Percentiles rank a stretch among this genome's conserved stretches.
Evolutionary conservation across 768 basidiomycete species (phyloP).

Genomic region (Sarcodon aspratus): DNA sequence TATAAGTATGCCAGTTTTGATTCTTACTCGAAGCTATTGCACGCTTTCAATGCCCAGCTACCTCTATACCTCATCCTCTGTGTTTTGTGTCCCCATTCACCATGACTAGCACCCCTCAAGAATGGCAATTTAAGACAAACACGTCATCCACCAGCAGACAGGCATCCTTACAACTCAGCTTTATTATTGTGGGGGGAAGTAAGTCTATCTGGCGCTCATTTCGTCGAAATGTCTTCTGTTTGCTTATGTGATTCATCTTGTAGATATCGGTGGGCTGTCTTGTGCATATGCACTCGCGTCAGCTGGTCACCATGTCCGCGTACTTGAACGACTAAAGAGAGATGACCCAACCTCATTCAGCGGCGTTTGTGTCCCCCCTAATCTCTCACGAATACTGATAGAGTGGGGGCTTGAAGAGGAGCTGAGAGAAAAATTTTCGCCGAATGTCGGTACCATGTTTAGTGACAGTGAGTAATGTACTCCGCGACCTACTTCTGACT

Average conservation of each 20-base stretch:
- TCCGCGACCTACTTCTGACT: no score
- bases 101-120: no score
- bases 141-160: no score
- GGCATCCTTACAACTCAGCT: slow-evolving; percentile 26
- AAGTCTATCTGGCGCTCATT: neutral
- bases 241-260: no score
- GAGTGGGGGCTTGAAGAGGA: slow-evolving; percentile 42
- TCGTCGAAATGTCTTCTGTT: neutral
- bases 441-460: no score
- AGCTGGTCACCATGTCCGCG: slow-evolving; percentile 48
- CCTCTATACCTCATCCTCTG: no score
- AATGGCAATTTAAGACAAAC: no score
- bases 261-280: slow-evolving; percentile 43
- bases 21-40: no score
- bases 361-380: slow-evolving; percentile 42
- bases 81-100: no score
- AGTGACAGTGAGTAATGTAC: no score
- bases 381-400: slow-evolving; percentile 42
- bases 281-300: slow-evolving; percentile 41
- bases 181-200: slow-evolving; percentile 7
- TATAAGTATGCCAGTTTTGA: no score
- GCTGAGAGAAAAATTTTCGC: slow-evolving; percentile 27
- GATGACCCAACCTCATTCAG: slow-evolving; percentile 23
- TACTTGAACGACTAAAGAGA: slow-evolving; percentile 33
- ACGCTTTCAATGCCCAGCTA: no score